Percentiles rank a stretch among this genome's conserved stretches.
These are phyloP conservation scores for Drosera spatulata DNA, from an alignment of 179 eudicot species.

Conservation along the genomic window DNA sequence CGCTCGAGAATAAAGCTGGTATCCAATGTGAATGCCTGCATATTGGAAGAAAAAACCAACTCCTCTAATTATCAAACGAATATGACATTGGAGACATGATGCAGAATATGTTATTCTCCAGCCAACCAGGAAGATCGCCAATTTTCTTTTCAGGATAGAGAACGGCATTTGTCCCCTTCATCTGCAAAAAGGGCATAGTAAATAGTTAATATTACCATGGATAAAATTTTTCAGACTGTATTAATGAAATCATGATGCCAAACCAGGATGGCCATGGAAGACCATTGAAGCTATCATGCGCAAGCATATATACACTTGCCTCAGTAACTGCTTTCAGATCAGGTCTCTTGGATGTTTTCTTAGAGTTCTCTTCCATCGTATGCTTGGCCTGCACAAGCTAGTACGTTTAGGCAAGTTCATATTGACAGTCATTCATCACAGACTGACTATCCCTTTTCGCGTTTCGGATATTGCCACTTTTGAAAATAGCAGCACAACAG, in stretches of 20 bases:
- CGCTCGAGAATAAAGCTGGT: slow-evolving; percentile 29
- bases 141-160: slow-evolving; percentile 18
- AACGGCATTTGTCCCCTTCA: slow-evolving; percentile 15
- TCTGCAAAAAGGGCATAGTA: slow-evolving; percentile 9
- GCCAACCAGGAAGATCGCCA: slow-evolving; percentile 32
- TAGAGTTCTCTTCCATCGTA: slow-evolving; percentile 9
- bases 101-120: background rate
- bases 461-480: background rate
- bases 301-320: slow-evolving; percentile 11
- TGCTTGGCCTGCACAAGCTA: background rate
- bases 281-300: no score
- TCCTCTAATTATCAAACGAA: no score
- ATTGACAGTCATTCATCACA: background rate
- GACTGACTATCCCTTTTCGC: background rate
- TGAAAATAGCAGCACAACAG: no score
- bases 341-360: slow-evolving; percentile 17
- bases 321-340: slow-evolving; percentile 25
- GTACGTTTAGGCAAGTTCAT: background rate
- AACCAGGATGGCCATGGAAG: background rate
- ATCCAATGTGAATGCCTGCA: slow-evolving; percentile 32
- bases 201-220: background rate
- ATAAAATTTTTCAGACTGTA: background rate
- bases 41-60: background rate
- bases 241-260: background rate
- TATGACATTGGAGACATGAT: no score